These are phyloP conservation scores for Calendula officinalis DNA, from an alignment of 129 eudicot species.

Conservation along the genomic window DNA sequence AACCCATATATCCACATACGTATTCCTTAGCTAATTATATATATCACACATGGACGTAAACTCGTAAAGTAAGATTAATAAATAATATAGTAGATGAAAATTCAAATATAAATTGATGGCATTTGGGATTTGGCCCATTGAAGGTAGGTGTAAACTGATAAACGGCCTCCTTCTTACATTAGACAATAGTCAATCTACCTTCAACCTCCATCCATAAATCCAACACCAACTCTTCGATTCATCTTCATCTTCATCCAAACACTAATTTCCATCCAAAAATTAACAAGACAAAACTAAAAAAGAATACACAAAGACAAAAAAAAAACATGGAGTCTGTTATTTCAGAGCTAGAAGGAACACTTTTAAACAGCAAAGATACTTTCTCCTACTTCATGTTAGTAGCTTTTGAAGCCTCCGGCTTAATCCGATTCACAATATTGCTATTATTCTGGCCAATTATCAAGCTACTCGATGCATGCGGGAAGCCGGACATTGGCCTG, in stretches of 20 bases:
- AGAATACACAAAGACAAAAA: constrained; percentile 7
- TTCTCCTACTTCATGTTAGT: constrained; percentile 89
- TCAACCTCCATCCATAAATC: constrained; percentile 46
- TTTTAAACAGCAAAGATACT: constrained; percentile 58
- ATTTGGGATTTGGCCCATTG: constrained; percentile 15
- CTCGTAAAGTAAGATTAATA: neutral
- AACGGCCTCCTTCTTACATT: constrained; percentile 41
- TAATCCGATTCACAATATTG: constrained; percentile 67
- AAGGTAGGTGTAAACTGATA: constrained; percentile 65
- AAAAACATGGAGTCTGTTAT: constrained; percentile 50
- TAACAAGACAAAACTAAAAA: neutral
- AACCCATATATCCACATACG: constrained; percentile 26
- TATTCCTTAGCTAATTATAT: constrained; percentile 7
- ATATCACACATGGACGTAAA: constrained; percentile 4
- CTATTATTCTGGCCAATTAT: constrained; percentile 67
- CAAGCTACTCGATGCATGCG: constrained; percentile 43
- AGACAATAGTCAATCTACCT: constrained; percentile 58
- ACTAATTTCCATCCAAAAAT: neutral
- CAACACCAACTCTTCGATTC: constrained; percentile 10
- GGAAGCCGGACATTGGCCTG: constrained; percentile 44
- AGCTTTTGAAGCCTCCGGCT: constrained; percentile 90
- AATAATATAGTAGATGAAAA: constrained; percentile 8
- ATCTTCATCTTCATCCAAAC: constrained; percentile 27
- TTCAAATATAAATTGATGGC: constrained; percentile 35
- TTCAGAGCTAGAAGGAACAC: constrained; percentile 85